Evolutionary conservation across 495 filamentous ascomycete genomes (phyloP).

Genomic region (Schizothecium vesticola): DNA sequence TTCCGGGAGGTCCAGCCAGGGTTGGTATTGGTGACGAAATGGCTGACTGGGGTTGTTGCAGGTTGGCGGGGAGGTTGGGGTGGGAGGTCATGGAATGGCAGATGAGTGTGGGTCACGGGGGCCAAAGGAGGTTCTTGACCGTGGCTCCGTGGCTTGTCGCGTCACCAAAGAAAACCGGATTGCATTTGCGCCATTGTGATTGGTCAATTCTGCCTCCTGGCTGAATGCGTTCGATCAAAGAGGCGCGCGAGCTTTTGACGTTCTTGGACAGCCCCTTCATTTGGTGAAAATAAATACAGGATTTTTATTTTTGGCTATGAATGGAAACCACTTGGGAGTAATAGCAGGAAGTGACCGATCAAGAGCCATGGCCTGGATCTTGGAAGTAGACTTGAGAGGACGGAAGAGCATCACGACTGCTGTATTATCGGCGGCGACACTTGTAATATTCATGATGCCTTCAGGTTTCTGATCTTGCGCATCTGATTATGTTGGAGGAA

Average conservation of each 20-base stretch:
- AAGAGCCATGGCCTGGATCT: not conserved
- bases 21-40: not conserved
- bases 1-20: not conserved
- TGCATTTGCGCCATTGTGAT: constrained; percentile 10
- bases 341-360: not conserved
- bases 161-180: constrained; percentile 14
- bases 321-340: not conserved
- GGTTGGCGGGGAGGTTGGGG: not conserved
- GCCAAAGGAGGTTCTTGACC: constrained; percentile 9
- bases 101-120: not conserved
- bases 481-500: not conserved
- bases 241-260: not conserved
- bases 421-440: not conserved
- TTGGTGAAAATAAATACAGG: not conserved
- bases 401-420: not conserved
- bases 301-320: not conserved
- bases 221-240: not conserved
- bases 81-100: not conserved
- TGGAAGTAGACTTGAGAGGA: not conserved
- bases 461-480: too few relatives aligned
- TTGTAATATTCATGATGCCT: not conserved
- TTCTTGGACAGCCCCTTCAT: not conserved
- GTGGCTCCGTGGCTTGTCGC: constrained; percentile 20
- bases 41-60: not conserved
- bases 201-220: constrained; percentile 6